Conservation (phyloP, 163 green algal genomes). For the Coccomyxa subellipsoidea region DNA sequence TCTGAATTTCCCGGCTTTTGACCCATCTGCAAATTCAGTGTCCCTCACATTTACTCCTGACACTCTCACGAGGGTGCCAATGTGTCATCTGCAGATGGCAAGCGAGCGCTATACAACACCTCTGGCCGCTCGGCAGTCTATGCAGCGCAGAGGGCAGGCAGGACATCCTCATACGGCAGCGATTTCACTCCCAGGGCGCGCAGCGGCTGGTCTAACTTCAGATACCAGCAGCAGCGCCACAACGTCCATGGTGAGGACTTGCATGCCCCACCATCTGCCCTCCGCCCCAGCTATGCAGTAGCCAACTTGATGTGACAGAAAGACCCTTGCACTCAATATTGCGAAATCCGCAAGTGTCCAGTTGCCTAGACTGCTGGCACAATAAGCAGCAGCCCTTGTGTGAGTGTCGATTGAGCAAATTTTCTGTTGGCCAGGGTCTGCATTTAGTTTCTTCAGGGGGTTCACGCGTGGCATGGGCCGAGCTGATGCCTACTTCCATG, state of each 20-base stretch:
- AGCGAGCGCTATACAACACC: neutral
- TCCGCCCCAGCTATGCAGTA: neutral
- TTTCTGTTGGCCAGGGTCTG: neutral
- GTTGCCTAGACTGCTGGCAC: no score
- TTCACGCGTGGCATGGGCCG: constrained; percentile 2
- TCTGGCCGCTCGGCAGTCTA: constrained; percentile 6
- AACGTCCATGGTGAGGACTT: neutral
- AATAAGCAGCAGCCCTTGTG: neutral
- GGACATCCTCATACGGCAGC: neutral
- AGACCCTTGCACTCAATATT: neutral
- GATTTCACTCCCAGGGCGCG: neutral
- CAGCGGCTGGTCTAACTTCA: neutral
- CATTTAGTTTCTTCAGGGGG: neutral
- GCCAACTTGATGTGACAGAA: neutral
- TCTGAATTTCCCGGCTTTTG: no score
- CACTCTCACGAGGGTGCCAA: no score
- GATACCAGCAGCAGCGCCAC: neutral
- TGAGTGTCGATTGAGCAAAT: neutral
- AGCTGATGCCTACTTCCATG: neutral
- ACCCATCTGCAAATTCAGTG: no score
- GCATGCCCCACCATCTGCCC: neutral
- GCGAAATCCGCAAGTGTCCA: no score
- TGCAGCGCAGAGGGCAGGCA: neutral
- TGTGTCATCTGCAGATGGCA: neutral
- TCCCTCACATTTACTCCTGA: no score